Percentiles rank a stretch among this genome's conserved stretches.
Conservation (phyloP, 75 land plant genomes). For the Azolla pinnata region DNA sequence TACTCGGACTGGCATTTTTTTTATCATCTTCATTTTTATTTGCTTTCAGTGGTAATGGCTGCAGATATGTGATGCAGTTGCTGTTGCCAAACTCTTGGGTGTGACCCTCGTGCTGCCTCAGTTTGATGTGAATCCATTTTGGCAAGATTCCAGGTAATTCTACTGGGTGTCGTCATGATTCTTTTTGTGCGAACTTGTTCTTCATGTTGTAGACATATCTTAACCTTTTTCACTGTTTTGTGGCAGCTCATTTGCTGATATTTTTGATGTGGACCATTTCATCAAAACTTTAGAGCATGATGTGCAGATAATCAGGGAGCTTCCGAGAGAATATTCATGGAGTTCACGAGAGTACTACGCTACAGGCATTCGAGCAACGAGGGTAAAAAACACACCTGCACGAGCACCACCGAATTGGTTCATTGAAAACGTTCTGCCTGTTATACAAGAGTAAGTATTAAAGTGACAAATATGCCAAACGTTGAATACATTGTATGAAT, state of each 20-base stretch:
- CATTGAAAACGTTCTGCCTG: slow-evolving; percentile 67
- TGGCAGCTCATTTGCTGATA: slow-evolving; percentile 82
- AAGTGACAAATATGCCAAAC: too few relatives aligned
- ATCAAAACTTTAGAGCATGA: slow-evolving; percentile 58
- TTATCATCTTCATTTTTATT: not conserved
- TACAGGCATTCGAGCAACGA: slow-evolving; percentile 67
- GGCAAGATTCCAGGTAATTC: slow-evolving; percentile 80
- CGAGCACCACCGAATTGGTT: slow-evolving; percentile 89
- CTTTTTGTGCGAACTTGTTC: not conserved
- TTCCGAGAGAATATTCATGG: slow-evolving; percentile 74
- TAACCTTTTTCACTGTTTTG: slow-evolving; percentile 12
- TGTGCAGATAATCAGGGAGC: slow-evolving; percentile 57
- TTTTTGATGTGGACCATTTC: slow-evolving; percentile 90
- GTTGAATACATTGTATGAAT: too few relatives aligned
- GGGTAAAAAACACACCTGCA: slow-evolving; percentile 79
- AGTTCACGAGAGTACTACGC: slow-evolving; percentile 91
- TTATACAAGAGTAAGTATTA: slow-evolving; percentile 45
- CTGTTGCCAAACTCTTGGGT: slow-evolving; percentile 84
- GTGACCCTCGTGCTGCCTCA: slow-evolving; percentile 82
- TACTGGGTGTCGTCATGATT: not conserved
- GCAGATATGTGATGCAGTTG: slow-evolving; percentile 97
- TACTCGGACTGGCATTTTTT: not conserved
- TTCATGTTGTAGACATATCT: too few relatives aligned
- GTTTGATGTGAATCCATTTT: slow-evolving; percentile 90
- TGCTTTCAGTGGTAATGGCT: not conserved